A percentile compares a stretch with the other conserved stretches of the same genome.
Evolutionary conservation across 257 asterid genomes (phyloP).

Genomic region (Paraleonurus japonicus): DNA sequence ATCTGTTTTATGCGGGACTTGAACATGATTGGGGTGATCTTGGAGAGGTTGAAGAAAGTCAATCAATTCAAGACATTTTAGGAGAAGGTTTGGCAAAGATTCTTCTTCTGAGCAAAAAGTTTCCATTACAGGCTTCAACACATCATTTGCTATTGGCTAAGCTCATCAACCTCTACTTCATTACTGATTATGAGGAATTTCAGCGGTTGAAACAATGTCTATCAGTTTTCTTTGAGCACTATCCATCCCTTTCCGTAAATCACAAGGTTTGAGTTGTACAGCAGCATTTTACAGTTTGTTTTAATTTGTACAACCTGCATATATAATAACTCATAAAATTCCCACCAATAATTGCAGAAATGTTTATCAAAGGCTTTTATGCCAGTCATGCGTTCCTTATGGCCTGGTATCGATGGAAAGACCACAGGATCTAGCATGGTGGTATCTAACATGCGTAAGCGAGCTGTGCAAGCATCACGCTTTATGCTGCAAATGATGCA

Average conservation of each 20-base stretch:
- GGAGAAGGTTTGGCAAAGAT: conserved; percentile 95
- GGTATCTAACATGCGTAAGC: conserved; percentile 84
- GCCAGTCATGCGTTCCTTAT: conserved; percentile 77
- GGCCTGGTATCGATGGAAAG: conserved; percentile 89
- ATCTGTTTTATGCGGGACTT: conserved; percentile 63
- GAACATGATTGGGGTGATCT: conserved; percentile 52
- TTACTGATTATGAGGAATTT: conserved; percentile 47
- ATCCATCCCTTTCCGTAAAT: conserved; percentile 74
- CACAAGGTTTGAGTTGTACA: conserved; percentile 65
- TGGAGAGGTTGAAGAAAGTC: conserved; percentile 55
- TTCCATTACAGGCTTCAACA: conserved; percentile 42
- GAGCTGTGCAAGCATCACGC: conserved; percentile 87
- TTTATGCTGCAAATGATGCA: conserved; percentile 97
- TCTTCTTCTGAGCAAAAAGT: conserved; percentile 72
- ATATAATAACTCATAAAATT: conserved; percentile 4
- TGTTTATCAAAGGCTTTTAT: conserved; percentile 74
- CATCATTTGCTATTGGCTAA: conserved; percentile 64
- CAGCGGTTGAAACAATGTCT: conserved; percentile 90
- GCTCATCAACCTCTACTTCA: conserved; percentile 71
- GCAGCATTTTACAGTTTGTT: neutral
- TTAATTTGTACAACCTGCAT: neutral
- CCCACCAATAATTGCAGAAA: conserved; percentile 51
- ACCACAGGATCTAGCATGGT: conserved; percentile 48
- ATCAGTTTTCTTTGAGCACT: conserved; percentile 93
- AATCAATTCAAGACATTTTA: conserved; percentile 58